Percentiles rank a stretch among this genome's conserved stretches.
phyloP scores from a whole-genome alignment of 768 basidiomycete species.

The Agaricus subrufescens region DNA sequence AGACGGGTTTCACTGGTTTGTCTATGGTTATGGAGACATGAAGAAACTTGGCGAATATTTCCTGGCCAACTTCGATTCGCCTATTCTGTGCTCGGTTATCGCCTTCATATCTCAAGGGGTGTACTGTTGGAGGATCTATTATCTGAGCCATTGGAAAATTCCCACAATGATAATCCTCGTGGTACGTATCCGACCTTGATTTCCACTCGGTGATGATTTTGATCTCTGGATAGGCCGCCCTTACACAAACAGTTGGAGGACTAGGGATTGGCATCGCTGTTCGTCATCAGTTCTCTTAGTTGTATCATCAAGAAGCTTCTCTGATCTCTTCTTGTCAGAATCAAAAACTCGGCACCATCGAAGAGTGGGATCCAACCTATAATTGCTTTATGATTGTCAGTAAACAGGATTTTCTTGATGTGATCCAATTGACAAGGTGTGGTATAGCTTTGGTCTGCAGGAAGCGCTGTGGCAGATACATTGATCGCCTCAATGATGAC shows the following conservation, averaged over 20 bases:
- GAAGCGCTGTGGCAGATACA: conserved; percentile 5
- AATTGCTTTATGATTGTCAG: conserved; percentile 7
- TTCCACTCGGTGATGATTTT: neutral
- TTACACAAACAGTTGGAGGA: conserved; percentile 1
- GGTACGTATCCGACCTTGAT: neutral
- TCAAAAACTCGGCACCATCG: conserved; percentile 6
- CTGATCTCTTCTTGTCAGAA: neutral
- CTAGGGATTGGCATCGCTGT: conserved; percentile 9
- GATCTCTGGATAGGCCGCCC: neutral
- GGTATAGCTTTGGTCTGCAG: conserved; percentile 1
- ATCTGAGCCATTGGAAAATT: conserved; percentile 1
- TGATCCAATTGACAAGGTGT: neutral
- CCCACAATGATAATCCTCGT: conserved; percentile 1
- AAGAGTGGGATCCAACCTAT: neutral
- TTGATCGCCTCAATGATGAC: conserved; percentile 4
- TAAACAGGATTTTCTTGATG: neutral
- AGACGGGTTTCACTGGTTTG: conserved; percentile 10
- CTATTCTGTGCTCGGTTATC: conserved; percentile 6
- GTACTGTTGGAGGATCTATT: conserved; percentile 10
- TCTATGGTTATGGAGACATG: conserved; percentile 8
- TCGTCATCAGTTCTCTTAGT: neutral
- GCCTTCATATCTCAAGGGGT: conserved; percentile 10
- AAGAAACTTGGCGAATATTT: conserved; percentile 6
- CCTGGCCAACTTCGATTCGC: conserved; percentile 9
- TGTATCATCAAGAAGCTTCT: too few species aligned